phyloP scores from a whole-genome alignment of 179 eudicot genomes.

The Actinidia arguta region DNA sequence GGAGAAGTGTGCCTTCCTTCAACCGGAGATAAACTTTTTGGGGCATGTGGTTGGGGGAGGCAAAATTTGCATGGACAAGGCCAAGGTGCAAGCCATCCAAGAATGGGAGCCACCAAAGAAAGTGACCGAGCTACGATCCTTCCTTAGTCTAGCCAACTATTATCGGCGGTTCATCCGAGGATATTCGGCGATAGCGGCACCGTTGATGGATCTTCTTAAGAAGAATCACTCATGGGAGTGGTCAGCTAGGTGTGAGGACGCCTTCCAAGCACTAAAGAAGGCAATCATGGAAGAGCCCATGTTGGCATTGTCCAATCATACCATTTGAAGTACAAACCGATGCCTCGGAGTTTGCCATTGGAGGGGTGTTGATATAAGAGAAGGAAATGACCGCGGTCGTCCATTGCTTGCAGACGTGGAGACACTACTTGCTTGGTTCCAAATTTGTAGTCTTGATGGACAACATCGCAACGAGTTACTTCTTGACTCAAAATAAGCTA shows the following conservation, averaged over 20 bases:
- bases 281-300: neutral
- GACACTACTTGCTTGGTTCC: neutral
- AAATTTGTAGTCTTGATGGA: too few species aligned
- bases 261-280: slow-evolving; percentile 6
- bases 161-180: neutral
- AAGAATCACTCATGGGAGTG: neutral
- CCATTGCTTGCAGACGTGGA: neutral
- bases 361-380: neutral
- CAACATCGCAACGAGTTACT: too few species aligned
- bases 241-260: neutral
- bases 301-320: neutral
- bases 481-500: too few species aligned
- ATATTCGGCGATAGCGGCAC: neutral
- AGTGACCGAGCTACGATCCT: neutral
- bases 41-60: neutral
- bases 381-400: neutral
- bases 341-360: too few species aligned
- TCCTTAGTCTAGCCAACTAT: neutral
- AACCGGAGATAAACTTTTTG: neutral
- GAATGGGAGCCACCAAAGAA: neutral
- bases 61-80: neutral
- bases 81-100: neutral
- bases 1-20: neutral
- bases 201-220: neutral
- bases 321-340: too few species aligned